These are phyloP conservation scores for Aspergillus puulaauensis DNA, from an alignment of 2,329 filamentous ascomycete genomes.

Conservation along the genomic window DNA sequence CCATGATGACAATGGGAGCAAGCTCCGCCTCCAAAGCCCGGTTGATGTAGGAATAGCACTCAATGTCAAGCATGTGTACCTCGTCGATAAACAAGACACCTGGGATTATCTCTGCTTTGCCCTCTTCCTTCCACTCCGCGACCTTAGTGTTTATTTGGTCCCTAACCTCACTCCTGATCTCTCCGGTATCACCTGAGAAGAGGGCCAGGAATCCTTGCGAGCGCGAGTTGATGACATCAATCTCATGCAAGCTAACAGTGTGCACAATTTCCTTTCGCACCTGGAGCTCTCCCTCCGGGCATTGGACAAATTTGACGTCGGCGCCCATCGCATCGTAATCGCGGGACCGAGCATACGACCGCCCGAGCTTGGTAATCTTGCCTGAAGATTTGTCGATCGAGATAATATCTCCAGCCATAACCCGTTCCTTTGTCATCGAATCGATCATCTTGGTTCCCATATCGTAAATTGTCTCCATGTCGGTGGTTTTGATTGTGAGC, in stretches of 20 bases:
- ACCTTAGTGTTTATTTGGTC: slow-evolving; percentile 99
- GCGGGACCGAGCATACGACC: slow-evolving; percentile 89
- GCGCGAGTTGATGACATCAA: slow-evolving; percentile 97
- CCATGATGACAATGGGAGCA: slow-evolving; percentile 98
- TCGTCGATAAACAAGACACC: slow-evolving; percentile 98
- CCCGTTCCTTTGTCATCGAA: slow-evolving; percentile 98
- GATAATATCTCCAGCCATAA: slow-evolving; percentile 98
- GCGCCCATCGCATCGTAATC: slow-evolving; percentile 99
- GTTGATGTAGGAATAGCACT: slow-evolving; percentile 99
- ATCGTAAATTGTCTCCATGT: slow-evolving; percentile 99
- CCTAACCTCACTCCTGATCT: slow-evolving; percentile 94
- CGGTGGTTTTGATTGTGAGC: slow-evolving; percentile 97
- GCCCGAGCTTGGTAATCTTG: slow-evolving; percentile 94
- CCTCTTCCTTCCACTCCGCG: slow-evolving; percentile 98
- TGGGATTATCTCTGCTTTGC: slow-evolving; percentile 96
- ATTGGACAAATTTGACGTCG: slow-evolving; percentile 97
- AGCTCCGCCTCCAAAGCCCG: slow-evolving; percentile 92
- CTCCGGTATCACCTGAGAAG: slow-evolving; percentile 96
- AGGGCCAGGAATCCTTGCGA: slow-evolving; percentile 98
- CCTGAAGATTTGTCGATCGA: slow-evolving; percentile 98
- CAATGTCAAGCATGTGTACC: slow-evolving; percentile 99
- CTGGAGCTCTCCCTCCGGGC: slow-evolving; percentile 94
- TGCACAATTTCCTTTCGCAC: slow-evolving; percentile 96
- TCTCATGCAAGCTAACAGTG: slow-evolving; percentile 95
- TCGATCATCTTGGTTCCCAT: slow-evolving; percentile 99